Base-by-base conservation (phyloP, 2,329 filamentous ascomycete genomes). In the Colletotrichum sublineola region DNA sequence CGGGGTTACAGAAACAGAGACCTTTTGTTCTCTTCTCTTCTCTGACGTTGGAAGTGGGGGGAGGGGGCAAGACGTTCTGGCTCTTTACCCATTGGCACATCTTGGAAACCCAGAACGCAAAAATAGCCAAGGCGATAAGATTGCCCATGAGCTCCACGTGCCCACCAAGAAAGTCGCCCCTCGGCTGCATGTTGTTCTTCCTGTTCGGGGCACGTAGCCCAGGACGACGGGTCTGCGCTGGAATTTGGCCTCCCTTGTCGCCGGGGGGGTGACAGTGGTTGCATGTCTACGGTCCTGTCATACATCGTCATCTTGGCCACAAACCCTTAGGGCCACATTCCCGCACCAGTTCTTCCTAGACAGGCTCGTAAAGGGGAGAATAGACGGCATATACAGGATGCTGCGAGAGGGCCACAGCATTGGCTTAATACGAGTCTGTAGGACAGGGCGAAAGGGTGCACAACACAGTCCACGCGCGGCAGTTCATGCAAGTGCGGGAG, bases 191-290 rank as follows among this genome's bases (percentile, higher is more conserved):
- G 60, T 72, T 69, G 15, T 62, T 8, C 18, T 18, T 40, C 58
- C 46, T 24, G 36, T 24, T 60, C 18, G 40, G 60, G 60, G 46
- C 60, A 69, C 56, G 69, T 40, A 72, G 64, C 58, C 66, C 69
- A 46, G 55, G 48, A 33, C 46, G 46, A 60, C 46, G 60, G 60
- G 18, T 69, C 64, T 20, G 36, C 53, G 24, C 50, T 63, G 65
- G 69, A 69, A 69, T 63, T 64, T n/a, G 29, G 36, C 18, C 55
- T 52, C 44, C 65, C 69, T 72, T 44, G 69, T 48, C 60, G 31
- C 36, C 31, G 40, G 55, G 65, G 62, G 31, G 53, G 46, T 38
- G 53, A 60, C 33, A 55, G 40, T 33, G 69, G 69, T 48, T 60
- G 65, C 66, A 64, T 56, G 40, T 40, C 40, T 29, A 46, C 24